Base-by-base conservation (phyloP, 2,329 filamentous ascomycete genomes). In the Colletotrichum truncatum region DNA sequence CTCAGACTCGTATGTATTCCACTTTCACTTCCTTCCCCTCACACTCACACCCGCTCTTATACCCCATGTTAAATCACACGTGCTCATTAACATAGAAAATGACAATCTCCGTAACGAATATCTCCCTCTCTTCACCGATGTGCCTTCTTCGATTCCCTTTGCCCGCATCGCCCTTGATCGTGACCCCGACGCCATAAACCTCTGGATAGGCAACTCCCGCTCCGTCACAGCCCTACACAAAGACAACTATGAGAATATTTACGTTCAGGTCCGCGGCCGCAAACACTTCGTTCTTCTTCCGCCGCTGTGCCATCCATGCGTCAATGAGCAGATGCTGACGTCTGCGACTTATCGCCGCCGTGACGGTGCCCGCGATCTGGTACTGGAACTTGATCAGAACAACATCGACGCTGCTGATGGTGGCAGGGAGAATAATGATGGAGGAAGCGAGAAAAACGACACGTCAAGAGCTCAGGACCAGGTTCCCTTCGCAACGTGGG, bases 231-330 rank as follows among this genome's bases (percentile, higher is more conserved):
- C 91, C 0, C 76, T 94, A 57, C 93, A 96, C 78, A 92, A 91
- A 72, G 93, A 96, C 78, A 92, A 92, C 71, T 95, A 94, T 75
- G 92, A 96, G 76, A 96, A 96, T 74, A 84, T 96, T 0, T 96
- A 94, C 75, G 90, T 93, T 1, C 92, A 95, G 72, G 77, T 95
- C 12, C 76, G 88, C 1, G 93, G 93, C 0, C 79, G 80, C 60
- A 96, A 96, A 74, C 88, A 92, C 70, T 96, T 96, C 70, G 85
- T 89, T 0, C 81, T 96, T 1, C 77, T 96, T 1, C 90, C 93
- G n/a, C 89, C 92, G 0, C 75, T 91, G 1, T 91, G 88, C 67
- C 86, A 89, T 69, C 83, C 90, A 1, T 91, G 89, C 67, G 88
- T 94, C 43, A 87, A 88, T 64, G 93, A 95, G 78, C 79, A 78